These are phyloP conservation scores for Trichoderma cornu-damae DNA, from an alignment of 2,329 filamentous ascomycete species.

Conservation along the genomic window DNA sequence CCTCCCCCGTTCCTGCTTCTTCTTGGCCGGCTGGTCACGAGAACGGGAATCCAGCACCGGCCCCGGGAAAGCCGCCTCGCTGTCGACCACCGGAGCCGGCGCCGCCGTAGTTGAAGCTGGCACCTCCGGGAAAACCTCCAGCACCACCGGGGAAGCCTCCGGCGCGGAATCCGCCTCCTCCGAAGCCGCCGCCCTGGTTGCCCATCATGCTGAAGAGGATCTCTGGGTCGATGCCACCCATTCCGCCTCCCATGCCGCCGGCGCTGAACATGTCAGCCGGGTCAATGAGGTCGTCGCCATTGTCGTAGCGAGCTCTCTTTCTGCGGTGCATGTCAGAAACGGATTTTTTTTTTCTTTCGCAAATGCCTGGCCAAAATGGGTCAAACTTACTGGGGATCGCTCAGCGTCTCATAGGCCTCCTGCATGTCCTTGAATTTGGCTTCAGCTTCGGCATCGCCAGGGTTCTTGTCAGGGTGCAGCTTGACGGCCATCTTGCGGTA, in stretches of 20 bases:
- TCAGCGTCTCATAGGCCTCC: constrained; percentile 94
- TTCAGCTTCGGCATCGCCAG: constrained; percentile 74
- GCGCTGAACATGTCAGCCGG: constrained; percentile 78
- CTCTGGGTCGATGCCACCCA: constrained; percentile 68
- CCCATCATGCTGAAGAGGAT: constrained; percentile 84
- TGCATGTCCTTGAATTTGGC: constrained; percentile 96
- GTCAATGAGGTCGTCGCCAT: constrained; percentile 84
- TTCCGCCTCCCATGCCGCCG: constrained; percentile 59
- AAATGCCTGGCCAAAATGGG: background rate
- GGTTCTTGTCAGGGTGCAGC: constrained; percentile 97
- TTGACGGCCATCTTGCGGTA: constrained; percentile 92
- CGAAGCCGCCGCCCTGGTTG: constrained; percentile 52
- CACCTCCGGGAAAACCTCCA: constrained; percentile 44
- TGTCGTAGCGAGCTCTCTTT: constrained; percentile 87
- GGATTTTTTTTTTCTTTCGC: too few relatives aligned
- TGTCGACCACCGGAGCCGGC: constrained; percentile 32
- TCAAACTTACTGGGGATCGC: constrained; percentile 77
- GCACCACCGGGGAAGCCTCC: constrained; percentile 43
- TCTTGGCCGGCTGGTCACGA: constrained; percentile 45
- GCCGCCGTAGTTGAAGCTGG: constrained; percentile 52
- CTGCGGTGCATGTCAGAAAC: constrained; percentile 45
- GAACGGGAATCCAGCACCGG: constrained; percentile 38
- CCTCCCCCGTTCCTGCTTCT: constrained; percentile 32
- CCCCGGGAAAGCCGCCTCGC: constrained; percentile 33
- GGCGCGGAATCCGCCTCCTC: constrained; percentile 49